Evolutionary conservation across 2,329 filamentous ascomycete species (phyloP).

Genomic region (Lecanicillium sp.): DNA sequence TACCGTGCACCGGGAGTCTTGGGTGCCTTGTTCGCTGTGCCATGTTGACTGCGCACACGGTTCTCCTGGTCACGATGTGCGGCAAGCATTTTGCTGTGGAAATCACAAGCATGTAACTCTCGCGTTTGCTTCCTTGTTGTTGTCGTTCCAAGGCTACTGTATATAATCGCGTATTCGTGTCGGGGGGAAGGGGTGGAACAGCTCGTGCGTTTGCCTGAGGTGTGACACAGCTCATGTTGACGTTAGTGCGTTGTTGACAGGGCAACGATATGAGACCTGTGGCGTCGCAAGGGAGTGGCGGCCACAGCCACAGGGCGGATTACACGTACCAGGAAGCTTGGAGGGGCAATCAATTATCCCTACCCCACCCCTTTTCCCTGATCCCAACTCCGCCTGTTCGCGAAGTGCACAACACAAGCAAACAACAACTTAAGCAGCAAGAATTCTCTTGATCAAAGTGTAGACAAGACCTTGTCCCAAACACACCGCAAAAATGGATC

Average conservation of each 20-base stretch:
- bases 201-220: no score
- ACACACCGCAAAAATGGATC: conserved; percentile 56
- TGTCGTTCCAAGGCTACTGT: no score
- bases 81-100: conserved; percentile 57
- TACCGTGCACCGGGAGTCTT: conserved; percentile 73
- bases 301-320: conserved; percentile 3
- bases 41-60: conserved; percentile 66
- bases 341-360: conserved; percentile 10
- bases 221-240: no score
- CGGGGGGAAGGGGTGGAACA: no score
- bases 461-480: conserved; percentile 9
- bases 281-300: conserved; percentile 3
- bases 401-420: conserved; percentile 6
- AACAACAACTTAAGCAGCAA: conserved; percentile 5
- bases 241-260: conserved; percentile 7
- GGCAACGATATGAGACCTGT: conserved; percentile 6
- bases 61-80: conserved; percentile 84
- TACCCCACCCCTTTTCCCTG: conserved; percentile 11
- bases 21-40: conserved; percentile 66
- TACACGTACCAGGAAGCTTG: conserved; percentile 4
- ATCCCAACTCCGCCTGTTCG: conserved; percentile 9
- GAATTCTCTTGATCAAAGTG: background rate
- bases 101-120: background rate
- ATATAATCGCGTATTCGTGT: no score
- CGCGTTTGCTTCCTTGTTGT: no score